A percentile compares a stretch with the other conserved stretches of the same genome.
Evolutionary conservation across 179 eudicot genomes (phyloP).

Genomic region (Beta corolliflora): DNA sequence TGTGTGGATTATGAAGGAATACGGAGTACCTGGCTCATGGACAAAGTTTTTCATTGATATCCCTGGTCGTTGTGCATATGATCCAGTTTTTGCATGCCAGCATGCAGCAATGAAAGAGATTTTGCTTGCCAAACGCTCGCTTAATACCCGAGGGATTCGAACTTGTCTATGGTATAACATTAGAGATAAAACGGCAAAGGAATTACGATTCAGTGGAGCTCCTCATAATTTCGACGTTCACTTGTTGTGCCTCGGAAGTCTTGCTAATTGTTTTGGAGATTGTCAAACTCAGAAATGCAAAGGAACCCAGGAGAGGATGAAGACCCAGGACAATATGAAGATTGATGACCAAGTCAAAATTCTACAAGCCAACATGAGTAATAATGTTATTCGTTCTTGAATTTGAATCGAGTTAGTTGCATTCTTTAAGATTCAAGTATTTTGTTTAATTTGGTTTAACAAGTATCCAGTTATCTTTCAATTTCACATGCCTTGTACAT

Average conservation of each 20-base stretch:
- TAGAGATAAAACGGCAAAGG: background rate
- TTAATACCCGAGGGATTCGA: background rate
- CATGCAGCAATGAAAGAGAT: background rate
- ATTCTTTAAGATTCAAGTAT: too few species aligned
- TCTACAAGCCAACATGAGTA: background rate
- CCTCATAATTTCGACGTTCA: background rate
- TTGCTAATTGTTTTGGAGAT: background rate
- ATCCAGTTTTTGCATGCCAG: background rate
- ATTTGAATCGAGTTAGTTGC: too few species aligned
- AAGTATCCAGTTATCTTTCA: too few species aligned
- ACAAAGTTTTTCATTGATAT: background rate
- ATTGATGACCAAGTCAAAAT: conserved; percentile 1
- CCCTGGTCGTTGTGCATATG: background rate
- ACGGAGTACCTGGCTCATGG: background rate
- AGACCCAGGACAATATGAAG: background rate
- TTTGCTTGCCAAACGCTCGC: background rate
- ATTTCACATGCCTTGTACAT: too few species aligned
- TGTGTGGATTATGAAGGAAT: conserved; percentile 1
- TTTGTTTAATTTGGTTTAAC: too few species aligned
- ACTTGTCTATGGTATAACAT: background rate
- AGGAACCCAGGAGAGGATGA: background rate
- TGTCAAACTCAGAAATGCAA: background rate
- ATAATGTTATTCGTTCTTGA: too few species aligned
- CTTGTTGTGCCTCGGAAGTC: background rate
- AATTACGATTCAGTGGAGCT: background rate